These are phyloP conservation scores for Athelia psychrophila DNA, from an alignment of 1,284 basidiomycete genomes.

Conservation along the genomic window DNA sequence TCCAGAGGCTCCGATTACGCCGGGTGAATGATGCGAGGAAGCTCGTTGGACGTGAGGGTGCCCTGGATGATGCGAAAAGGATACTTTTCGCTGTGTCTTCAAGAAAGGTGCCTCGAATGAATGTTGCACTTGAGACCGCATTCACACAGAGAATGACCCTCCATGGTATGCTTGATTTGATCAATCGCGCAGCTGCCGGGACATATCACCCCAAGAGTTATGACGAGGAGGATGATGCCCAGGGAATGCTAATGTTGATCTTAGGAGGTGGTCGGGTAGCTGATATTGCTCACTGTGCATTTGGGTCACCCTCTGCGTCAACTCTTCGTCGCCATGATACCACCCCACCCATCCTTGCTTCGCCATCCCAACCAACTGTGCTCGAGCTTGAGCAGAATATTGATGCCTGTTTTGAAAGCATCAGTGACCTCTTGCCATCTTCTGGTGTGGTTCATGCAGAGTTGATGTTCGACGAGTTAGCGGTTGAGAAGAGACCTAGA, in stretches of 20 bases:
- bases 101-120: conserved; percentile 3
- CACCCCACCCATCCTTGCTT: conserved; percentile 15
- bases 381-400: conserved; percentile 17
- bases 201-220: too few relatives aligned
- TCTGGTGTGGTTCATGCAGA: conserved; percentile 12
- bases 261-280: conserved; percentile 16
- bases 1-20: conserved; percentile 11
- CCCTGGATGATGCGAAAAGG: conserved; percentile 14
- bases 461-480: conserved; percentile 25
- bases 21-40: conserved; percentile 19
- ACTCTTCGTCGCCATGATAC: conserved; percentile 11
- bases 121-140: too few relatives aligned
- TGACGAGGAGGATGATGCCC: too few relatives aligned
- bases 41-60: conserved; percentile 10
- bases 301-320: conserved; percentile 12
- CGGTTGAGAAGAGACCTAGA: conserved; percentile 16
- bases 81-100: conserved; percentile 6
- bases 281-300: conserved; percentile 18
- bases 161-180: too few relatives aligned
- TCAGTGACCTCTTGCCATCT: too few relatives aligned
- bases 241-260: neutral
- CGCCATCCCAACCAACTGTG: conserved; percentile 11
- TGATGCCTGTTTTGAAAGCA: conserved; percentile 12
- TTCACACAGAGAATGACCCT: too few relatives aligned
- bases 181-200: too few relatives aligned